Evolutionary conservation across 139 green algal genomes (phyloP), one percentile per base, ranked within the genome.

Genomic region (Tetraselmis striata): DNA sequence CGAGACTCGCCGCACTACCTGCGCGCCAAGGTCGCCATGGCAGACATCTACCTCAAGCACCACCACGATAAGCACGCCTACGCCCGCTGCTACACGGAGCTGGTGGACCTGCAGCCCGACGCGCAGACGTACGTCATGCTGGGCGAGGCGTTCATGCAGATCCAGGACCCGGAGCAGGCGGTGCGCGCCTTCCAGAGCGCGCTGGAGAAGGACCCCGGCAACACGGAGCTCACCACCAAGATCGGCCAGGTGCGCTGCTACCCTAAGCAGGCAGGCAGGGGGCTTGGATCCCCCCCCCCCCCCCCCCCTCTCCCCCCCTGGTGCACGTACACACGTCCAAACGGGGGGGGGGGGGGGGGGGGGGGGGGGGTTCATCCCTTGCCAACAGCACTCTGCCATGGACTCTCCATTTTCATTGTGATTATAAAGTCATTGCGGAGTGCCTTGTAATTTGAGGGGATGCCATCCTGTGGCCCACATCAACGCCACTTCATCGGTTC

Each of bases 141-240:
- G 30, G 93, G 88, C 11, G 92, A 95, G 75, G 93, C 93, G 0
- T 91, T 93, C 79, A 87, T 96, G 85, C 85, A 89, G 75, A 94
- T 95, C 29, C 91, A 92, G 78, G 92, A 96, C 86, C 91, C 91
- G 28, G 91, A 93, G 77, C 90, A 88, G 78, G 93, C 92, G 18
- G 85, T 93, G 75, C 29, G 77, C 2, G 89, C 91, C 0, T 93
- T 93, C 77, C 89, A 95, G 84, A 32, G 27, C 1, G 92, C 92
- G 11, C 83, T 94, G 29, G 83, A 88, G 76, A 85, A 82, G 75
- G 85, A 92, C 28, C 87, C 91, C n/a, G 89, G 88, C 31, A 81
- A 89, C 59, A 77, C 81, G 22, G 82, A 88, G 58, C 86, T 92
- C 1, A 79, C 88, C 31, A 79, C 79, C 24, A 84, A 84, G 80